Conservation (phyloP, 345 rosid genomes). For the Conringia planisiliqua region DNA sequence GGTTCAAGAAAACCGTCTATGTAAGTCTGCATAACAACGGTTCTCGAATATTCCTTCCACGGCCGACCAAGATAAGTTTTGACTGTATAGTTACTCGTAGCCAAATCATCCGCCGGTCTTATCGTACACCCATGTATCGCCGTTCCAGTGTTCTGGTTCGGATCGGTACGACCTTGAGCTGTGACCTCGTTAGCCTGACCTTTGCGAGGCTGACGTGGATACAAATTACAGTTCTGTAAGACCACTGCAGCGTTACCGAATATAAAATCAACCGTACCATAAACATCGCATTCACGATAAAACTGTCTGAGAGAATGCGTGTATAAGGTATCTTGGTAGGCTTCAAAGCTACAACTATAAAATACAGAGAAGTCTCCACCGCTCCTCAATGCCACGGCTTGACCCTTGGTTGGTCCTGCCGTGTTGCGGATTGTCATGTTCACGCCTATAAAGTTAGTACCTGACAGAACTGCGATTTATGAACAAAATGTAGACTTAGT, state of each 20-base stretch:
- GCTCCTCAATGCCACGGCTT: slow-evolving; percentile 78
- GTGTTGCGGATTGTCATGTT: slow-evolving; percentile 83
- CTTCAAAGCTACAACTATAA: slow-evolving; percentile 84
- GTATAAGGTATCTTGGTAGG: slow-evolving; percentile 81
- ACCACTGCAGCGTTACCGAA: slow-evolving; percentile 92
- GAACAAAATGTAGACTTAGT: slow-evolving; percentile 11
- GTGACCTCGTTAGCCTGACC: slow-evolving; percentile 81
- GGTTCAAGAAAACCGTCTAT: slow-evolving; percentile 55
- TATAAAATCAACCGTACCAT: slow-evolving; percentile 90
- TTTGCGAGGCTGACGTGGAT: slow-evolving; percentile 65
- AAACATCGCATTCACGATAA: slow-evolving; percentile 83
- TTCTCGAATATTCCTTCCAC: slow-evolving; percentile 86
- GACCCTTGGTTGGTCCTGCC: slow-evolving; percentile 78
- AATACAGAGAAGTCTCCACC: slow-evolving; percentile 78
- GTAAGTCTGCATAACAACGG: slow-evolving; percentile 58
- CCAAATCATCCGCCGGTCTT: slow-evolving; percentile 61
- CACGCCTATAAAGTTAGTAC: slow-evolving; percentile 70
- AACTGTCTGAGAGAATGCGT: slow-evolving; percentile 76
- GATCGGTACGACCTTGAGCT: slow-evolving; percentile 81
- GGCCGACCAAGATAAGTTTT: slow-evolving; percentile 77
- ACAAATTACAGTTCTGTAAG: slow-evolving; percentile 69
- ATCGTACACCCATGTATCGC: slow-evolving; percentile 60
- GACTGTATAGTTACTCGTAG: slow-evolving; percentile 41
- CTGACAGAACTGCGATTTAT: slow-evolving; percentile 52
- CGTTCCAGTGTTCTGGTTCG: slow-evolving; percentile 87